Conservation (phyloP, 352 stramenopile species). For the Pythium sukuiense region DNA sequence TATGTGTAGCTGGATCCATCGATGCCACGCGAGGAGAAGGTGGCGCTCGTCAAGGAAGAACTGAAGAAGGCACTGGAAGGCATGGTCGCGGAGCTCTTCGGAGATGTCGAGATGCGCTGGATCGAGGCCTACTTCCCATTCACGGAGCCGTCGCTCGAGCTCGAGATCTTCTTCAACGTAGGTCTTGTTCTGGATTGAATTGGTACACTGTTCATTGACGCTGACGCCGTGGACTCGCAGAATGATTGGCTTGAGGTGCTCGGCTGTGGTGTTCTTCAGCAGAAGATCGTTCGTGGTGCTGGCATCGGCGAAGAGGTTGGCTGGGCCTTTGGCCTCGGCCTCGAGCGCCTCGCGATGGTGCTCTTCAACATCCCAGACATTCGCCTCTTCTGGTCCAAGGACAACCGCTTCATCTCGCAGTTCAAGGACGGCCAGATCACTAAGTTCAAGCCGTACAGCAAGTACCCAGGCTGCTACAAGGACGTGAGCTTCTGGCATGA, state of each 20-base stretch:
- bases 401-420: conserved; percentile 93
- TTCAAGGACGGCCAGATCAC: conserved; percentile 93
- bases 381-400: conserved; percentile 98
- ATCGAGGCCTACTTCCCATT: conserved; percentile 99
- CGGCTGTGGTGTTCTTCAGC: conserved; percentile 96
- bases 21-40: conserved; percentile 69
- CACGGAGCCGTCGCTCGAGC: conserved; percentile 97
- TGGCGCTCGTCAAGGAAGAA: conserved; percentile 88
- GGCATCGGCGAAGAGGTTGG: conserved; percentile 87
- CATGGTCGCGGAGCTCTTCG: conserved; percentile 91
- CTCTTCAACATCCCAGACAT: conserved; percentile 99
- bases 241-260: conserved; percentile 99
- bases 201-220: background rate
- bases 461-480: conserved; percentile 98
- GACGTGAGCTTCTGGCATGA: conserved; percentile 98
- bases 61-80: conserved; percentile 95
- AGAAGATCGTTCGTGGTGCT: conserved; percentile 92
- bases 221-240: conserved; percentile 20
- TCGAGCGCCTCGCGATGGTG: conserved; percentile 99
- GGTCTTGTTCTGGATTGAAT: background rate
- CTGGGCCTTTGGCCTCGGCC: conserved; percentile 98
- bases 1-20: conserved; percentile 39
- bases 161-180: conserved; percentile 98
- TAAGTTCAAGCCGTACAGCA: conserved; percentile 98
- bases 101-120: conserved; percentile 96